Base-by-base conservation (phyloP, 1,284 basidiomycete species). In the Sanguinoderma infundibulare region DNA sequence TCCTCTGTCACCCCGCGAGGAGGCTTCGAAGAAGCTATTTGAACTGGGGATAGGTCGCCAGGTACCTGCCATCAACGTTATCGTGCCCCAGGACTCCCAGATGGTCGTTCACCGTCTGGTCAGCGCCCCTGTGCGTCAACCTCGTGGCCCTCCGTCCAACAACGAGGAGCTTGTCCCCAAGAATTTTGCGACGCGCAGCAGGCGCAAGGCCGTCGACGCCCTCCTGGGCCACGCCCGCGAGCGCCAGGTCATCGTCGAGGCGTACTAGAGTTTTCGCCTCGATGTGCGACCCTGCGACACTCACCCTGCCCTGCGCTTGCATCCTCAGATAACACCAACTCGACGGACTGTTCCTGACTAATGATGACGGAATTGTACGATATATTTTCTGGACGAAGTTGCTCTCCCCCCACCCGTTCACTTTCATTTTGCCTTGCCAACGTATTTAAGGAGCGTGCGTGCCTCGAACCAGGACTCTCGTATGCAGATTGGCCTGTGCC, bases 101-200 rank as follows among this genome's bases (percentile, higher is more conserved):
- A 66, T 69, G 52, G 63, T 70, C 46, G 71, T 74, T 47, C 81
- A 86, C 79, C 84, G 86, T 77, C 74, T 87, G 76, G 80, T 81
- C 62, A 89, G 86, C 73, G 84, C 87, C 70, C 87, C 91, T 51
- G 81, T 87, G 54, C 87, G 94, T 75, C 94, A 95, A 80, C 94
- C 94, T 65, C 85, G 86, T 62, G 94, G 94, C 66, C 94, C 94
- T 59, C 94, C 94, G 57, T 91, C 91, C 28, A 91, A 90, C 72
- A 85, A 87, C 60, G 92, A 94, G 70, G 94, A 95, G 73, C 84
- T 96, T 44, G 89, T 89, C n/a, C 86, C 90, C 51, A 91, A 91
- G 82, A 96, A 96, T 78, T 96, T 96, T 78, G 93, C 94, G 17
- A 86, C 87, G 24, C 85, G 92, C 68, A 89, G 90, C 74, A 82